Percentiles rank a stretch among this genome's conserved stretches.
Evolutionary conservation across 371 early-diverging fungal genomes (phyloP).

Genomic region (Rhizopus stolonifer): DNA sequence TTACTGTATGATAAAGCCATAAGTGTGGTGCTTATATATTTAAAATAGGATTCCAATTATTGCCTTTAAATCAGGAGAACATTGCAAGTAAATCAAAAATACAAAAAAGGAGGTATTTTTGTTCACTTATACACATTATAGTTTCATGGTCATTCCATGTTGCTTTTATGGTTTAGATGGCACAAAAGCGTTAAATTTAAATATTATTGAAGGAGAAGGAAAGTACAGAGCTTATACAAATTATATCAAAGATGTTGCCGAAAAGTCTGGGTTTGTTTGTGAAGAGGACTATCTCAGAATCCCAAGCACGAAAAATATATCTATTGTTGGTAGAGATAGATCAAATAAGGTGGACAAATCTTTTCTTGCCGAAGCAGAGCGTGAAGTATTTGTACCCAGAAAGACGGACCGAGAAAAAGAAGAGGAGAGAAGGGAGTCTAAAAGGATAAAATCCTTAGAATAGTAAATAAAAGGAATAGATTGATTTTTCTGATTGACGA

Average conservation of each 20-base stretch:
- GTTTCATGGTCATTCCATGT: constrained; percentile 82
- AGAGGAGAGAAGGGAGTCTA: constrained; percentile 36
- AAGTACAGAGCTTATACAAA: constrained; percentile 75
- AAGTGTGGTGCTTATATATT: constrained; percentile 7
- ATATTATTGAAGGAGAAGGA: constrained; percentile 50
- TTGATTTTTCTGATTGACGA: constrained; percentile 1
- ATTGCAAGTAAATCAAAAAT: constrained; percentile 50
- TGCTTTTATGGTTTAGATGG: constrained; percentile 79
- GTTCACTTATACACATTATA: constrained; percentile 19
- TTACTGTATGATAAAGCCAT: constrained; percentile 1
- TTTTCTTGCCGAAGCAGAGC: constrained; percentile 15
- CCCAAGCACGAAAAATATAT: constrained; percentile 88
- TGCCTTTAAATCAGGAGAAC: constrained; percentile 60
- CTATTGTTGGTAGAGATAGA: constrained; percentile 64
- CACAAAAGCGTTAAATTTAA: constrained; percentile 42
- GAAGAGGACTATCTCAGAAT: constrained; percentile 79
- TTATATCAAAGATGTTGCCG: constrained; percentile 58
- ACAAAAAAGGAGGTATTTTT: not conserved
- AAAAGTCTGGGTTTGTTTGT: constrained; percentile 60
- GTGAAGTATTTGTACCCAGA: constrained; percentile 53
- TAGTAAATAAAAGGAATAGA: constrained; percentile 12
- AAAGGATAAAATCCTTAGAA: constrained; percentile 37
- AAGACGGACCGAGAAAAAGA: constrained; percentile 63
- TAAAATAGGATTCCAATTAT: constrained; percentile 69
- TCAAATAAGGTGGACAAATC: constrained; percentile 10